Evolutionary conservation across 2,329 filamentous ascomycete genomes (phyloP).

Genomic region (Volutella citrinella): DNA sequence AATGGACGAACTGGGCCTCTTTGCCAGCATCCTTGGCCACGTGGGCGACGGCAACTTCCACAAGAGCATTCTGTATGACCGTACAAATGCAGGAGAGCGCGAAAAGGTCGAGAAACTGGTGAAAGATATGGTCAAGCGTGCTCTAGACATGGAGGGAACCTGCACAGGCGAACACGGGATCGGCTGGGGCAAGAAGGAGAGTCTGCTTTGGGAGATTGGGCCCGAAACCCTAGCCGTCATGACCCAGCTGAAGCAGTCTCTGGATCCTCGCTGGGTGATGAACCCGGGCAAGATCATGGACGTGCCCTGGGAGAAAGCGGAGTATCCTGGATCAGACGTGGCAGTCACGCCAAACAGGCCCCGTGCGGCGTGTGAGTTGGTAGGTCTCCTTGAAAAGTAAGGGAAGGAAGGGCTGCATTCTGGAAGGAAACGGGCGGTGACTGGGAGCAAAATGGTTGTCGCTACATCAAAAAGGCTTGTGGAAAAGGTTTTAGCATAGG

Average conservation of each 20-base stretch:
- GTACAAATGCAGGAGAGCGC: constrained; percentile 63
- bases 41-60: constrained; percentile 96
- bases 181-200: constrained; percentile 82
- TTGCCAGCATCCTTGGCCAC: constrained; percentile 84
- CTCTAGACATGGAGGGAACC: constrained; percentile 90
- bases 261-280: constrained; percentile 86
- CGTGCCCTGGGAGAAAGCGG: constrained; percentile 38
- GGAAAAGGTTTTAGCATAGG: too few species aligned
- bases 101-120: constrained; percentile 78
- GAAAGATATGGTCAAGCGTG: constrained; percentile 86
- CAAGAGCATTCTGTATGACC: constrained; percentile 85
- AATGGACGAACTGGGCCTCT: constrained; percentile 80
- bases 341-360: constrained; percentile 23
- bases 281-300: constrained; percentile 94
- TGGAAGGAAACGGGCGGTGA: too few species aligned
- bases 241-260: constrained; percentile 75
- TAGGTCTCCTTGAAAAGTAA: constrained; percentile 3
- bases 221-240: constrained; percentile 79
- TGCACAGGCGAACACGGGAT: constrained; percentile 88
- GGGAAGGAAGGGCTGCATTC: background rate
- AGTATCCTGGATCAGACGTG: constrained; percentile 14
- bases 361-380: constrained; percentile 7
- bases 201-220: constrained; percentile 75
- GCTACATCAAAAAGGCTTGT: too few species aligned
- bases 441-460: too few species aligned